Evolutionary conservation across 257 asterid genomes (phyloP).

Genomic region (Primulina tabacum): DNA sequence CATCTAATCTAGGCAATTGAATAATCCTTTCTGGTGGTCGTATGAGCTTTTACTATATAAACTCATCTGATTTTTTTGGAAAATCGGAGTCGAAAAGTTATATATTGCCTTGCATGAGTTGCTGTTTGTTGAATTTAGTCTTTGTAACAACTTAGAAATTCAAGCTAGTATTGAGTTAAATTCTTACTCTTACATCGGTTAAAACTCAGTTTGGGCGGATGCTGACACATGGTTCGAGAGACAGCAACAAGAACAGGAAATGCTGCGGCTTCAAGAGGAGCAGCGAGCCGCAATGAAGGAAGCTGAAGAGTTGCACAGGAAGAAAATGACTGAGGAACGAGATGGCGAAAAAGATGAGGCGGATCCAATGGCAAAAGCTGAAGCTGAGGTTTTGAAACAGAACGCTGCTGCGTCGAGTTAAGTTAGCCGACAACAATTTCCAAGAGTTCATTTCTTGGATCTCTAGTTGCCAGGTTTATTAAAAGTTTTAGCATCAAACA

Average conservation of each 20-base stretch:
- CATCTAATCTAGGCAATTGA: background rate
- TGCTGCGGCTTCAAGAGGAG: constrained; percentile 85
- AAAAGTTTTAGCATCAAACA: background rate
- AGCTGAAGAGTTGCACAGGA: constrained; percentile 83
- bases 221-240: constrained; percentile 97
- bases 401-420: constrained; percentile 31
- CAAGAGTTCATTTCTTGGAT: background rate
- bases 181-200: constrained; percentile 16
- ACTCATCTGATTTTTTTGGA: too few species aligned
- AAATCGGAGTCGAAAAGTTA: background rate
- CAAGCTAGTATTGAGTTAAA: background rate
- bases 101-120: background rate
- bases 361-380: constrained; percentile 79
- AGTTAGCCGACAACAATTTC: background rate
- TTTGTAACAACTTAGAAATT: background rate
- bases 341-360: constrained; percentile 85
- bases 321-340: constrained; percentile 79
- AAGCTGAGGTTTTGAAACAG: constrained; percentile 65
- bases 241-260: constrained; percentile 87
- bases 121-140: background rate
- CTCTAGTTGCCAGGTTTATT: background rate
- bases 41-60: background rate
- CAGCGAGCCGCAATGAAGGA: constrained; percentile 66
- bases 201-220: constrained; percentile 82
- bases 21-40: background rate